These are phyloP conservation scores for Phylloporus gajari DNA, from an alignment of 1,284 basidiomycete species.

Conservation along the genomic window DNA sequence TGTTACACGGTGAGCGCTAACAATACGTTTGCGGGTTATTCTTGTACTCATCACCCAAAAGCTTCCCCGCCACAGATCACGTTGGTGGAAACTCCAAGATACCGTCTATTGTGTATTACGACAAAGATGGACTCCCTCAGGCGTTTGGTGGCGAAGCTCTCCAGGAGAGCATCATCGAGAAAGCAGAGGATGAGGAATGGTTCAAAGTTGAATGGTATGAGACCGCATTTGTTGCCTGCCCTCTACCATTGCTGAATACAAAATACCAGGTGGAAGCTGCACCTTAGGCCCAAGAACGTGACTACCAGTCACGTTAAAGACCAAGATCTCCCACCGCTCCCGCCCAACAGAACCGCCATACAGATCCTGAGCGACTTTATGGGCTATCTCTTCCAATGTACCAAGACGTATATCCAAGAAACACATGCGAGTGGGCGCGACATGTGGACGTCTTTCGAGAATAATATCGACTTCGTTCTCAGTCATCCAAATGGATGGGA, in stretches of 20 bases:
- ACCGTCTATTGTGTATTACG: constrained; percentile 65
- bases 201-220: constrained; percentile 55
- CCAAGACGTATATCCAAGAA: constrained; percentile 51
- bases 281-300: constrained; percentile 44
- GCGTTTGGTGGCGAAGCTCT: constrained; percentile 64
- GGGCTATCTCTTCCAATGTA: constrained; percentile 51
- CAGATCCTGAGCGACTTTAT: constrained; percentile 62
- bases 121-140: constrained; percentile 51
- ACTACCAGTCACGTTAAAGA: constrained; percentile 31
- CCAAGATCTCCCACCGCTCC: constrained; percentile 52
- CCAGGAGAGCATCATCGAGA: constrained; percentile 51
- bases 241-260: constrained; percentile 6
- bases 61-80: constrained; percentile 64
- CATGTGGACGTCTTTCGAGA: constrained; percentile 49
- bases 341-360: constrained; percentile 50
- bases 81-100: constrained; percentile 66
- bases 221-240: not conserved
- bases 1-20: constrained; percentile 53
- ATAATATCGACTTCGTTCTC: constrained; percentile 46
- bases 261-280: constrained; percentile 48
- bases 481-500: constrained; percentile 59
- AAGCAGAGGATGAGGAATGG: constrained; percentile 60
- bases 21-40: not conserved
- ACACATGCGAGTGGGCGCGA: constrained; percentile 47
- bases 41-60: constrained; percentile 31